A percentile compares a stretch with the other conserved stretches of the same genome.
These are phyloP conservation scores for Yamadazyma insecticola DNA, from an alignment of 805 yeast species.

Conservation along the genomic window DNA sequence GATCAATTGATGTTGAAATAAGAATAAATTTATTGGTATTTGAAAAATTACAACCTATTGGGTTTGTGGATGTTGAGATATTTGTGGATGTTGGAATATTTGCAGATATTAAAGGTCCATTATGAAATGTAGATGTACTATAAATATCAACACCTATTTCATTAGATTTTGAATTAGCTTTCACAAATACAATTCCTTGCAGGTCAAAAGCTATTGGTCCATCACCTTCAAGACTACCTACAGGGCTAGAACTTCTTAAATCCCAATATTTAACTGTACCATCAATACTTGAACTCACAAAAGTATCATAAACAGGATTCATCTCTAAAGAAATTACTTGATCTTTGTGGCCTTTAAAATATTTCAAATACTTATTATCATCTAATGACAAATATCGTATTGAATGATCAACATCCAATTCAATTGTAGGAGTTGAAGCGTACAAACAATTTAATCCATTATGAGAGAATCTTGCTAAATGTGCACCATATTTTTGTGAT, in stretches of 20 bases:
- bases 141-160: constrained; percentile 42
- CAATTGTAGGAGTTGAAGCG: constrained; percentile 60
- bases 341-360: constrained; percentile 83
- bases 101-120: constrained; percentile 45
- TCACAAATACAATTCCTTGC: constrained; percentile 74
- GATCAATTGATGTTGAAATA: constrained; percentile 50
- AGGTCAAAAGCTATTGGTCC: constrained; percentile 77
- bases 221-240: constrained; percentile 52
- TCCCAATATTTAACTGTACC: constrained; percentile 88
- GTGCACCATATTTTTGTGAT: constrained; percentile 90
- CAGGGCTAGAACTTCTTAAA: constrained; percentile 58
- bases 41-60: too few relatives aligned
- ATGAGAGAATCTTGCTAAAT: constrained; percentile 80
- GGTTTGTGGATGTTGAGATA: too few relatives aligned
- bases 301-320: constrained; percentile 61
- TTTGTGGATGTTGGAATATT: constrained; percentile 17
- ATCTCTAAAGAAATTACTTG: constrained; percentile 70
- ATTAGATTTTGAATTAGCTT: constrained; percentile 28
- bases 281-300: constrained; percentile 69
- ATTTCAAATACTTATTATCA: constrained; percentile 75
- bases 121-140: constrained; percentile 54
- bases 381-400: constrained; percentile 73
- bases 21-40: constrained; percentile 67
- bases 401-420: constrained; percentile 53
- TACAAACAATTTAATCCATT: constrained; percentile 67